Base-by-base conservation (phyloP, 345 rosid species). In the Mercurialis annua region DNA sequence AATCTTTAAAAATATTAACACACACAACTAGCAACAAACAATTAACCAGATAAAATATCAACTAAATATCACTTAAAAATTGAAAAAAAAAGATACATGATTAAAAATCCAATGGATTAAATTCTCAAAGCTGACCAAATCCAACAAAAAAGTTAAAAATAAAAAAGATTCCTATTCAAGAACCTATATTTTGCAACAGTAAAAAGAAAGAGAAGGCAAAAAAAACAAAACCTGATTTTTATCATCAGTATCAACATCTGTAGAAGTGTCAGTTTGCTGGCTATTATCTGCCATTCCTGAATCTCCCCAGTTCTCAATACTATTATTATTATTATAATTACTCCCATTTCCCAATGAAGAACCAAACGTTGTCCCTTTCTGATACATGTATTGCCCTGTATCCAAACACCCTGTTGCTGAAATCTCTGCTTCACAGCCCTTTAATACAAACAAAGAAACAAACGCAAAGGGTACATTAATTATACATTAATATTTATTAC, bases 241-340 rank as follows among this genome's bases (percentile, higher is more conserved):
- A 66, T 92, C 91, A 78, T 92, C 98, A 66, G 83, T 84, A 76
- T 90, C 96, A 64, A 86, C 76, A 82, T 90, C 98, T 74, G 97
- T 90, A 40, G 97, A 90, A 77, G 97, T 88, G 83, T 90, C 98
- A 77, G 98, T 92, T 69, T 90, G 97, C 73, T 86, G 98, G 87
- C 97, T 86, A 73, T 84, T 83, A 74, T 86, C 95, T 30, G 84
- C 92, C 80, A 87, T 79, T 57, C 81, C 91, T 69, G 94, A 92
- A 42, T 92, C 96, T 43, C 84, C 90, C 96, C 98, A 87, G 73
- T 84, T 92, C 84, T 89, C 96, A 69, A 81, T 78, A 14, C 44
- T 8, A 40, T 40, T 40, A 40, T 9, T 40, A 40, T 40, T 40
- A 9, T 40, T 4, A 40, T 40, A 7, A 8, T 40, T 40, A 23